Evolutionary conservation across 2,329 filamentous ascomycete genomes (phyloP).

Genomic region (Fusarium nisikadoi): DNA sequence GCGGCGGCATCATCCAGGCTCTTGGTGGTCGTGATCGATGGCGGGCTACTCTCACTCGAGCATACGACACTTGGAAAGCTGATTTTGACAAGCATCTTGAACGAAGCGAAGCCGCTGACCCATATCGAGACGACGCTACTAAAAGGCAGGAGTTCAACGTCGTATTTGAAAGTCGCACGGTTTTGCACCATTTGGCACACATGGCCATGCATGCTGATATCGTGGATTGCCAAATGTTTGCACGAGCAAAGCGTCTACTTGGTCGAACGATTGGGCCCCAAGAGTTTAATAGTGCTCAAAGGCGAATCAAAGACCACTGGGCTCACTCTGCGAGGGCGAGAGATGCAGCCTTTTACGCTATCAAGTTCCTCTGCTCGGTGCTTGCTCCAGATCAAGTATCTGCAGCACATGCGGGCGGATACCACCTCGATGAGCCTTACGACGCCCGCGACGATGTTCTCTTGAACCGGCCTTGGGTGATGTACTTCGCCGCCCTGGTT

Average conservation of each 20-base stretch:
- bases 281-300: conserved; percentile 81
- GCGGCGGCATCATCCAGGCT: conserved; percentile 75
- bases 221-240: conserved; percentile 97
- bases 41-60: conserved; percentile 83
- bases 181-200: conserved; percentile 92
- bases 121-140: conserved; percentile 64
- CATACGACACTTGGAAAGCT: conserved; percentile 92
- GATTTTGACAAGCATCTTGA: conserved; percentile 88
- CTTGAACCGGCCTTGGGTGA: conserved; percentile 91
- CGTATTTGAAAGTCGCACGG: conserved; percentile 87
- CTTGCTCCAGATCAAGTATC: conserved; percentile 65
- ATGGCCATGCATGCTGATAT: conserved; percentile 99
- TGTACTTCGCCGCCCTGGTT: conserved; percentile 91
- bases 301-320: conserved; percentile 89
- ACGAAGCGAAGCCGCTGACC: conserved; percentile 64
- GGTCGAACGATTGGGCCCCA: conserved; percentile 85
- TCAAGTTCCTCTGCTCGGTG: conserved; percentile 89
- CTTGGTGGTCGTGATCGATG: conserved; percentile 91
- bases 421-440: conserved; percentile 67
- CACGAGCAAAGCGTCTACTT: conserved; percentile 83
- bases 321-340: conserved; percentile 87
- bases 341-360: conserved; percentile 91
- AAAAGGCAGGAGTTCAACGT: conserved; percentile 72
- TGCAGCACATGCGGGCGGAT: conserved; percentile 52
- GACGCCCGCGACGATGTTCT: conserved; percentile 88